Percentiles rank a stretch among this genome's conserved stretches.
phyloP scores from a whole-genome alignment of 805 yeast species.

The Citeromyces matritensis region DNA sequence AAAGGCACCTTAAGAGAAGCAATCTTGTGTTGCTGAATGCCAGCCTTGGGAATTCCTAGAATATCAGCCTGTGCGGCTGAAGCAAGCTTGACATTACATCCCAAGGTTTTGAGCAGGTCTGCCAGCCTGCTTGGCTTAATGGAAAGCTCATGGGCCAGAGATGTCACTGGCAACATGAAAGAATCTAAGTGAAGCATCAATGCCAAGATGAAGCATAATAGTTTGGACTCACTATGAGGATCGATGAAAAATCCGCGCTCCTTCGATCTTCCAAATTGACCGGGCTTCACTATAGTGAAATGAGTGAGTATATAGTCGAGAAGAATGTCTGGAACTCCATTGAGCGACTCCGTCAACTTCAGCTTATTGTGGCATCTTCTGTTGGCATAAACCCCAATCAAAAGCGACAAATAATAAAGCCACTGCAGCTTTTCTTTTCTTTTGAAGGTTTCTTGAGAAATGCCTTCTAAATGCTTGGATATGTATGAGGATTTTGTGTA shows the following conservation, averaged over 20 bases:
- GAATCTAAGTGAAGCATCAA: slow-evolving; percentile 62
- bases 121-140: slow-evolving; percentile 62
- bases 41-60: slow-evolving; percentile 44
- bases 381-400: slow-evolving; percentile 67
- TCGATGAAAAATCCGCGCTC: slow-evolving; percentile 70
- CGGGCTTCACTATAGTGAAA: slow-evolving; percentile 54
- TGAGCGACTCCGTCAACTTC: slow-evolving; percentile 42
- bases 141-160: slow-evolving; percentile 74
- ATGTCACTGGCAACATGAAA: slow-evolving; percentile 60
- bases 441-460: slow-evolving; percentile 20
- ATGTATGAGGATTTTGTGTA: slow-evolving; percentile 38
- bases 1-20: slow-evolving; percentile 84
- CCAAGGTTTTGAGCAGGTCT: slow-evolving; percentile 62
- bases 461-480: slow-evolving; percentile 24
- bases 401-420: slow-evolving; percentile 65
- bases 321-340: slow-evolving; percentile 58
- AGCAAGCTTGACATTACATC: slow-evolving; percentile 64
- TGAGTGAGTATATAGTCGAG: slow-evolving; percentile 58
- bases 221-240: slow-evolving; percentile 77
- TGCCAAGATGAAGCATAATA: slow-evolving; percentile 66
- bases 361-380: slow-evolving; percentile 50
- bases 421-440: slow-evolving; percentile 49
- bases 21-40: slow-evolving; percentile 46
- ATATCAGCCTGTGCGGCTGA: slow-evolving; percentile 66
- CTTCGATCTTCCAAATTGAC: slow-evolving; percentile 58